These are phyloP conservation scores for Hypsizygus marmoreus DNA, from an alignment of 768 basidiomycete species.

Conservation along the genomic window DNA sequence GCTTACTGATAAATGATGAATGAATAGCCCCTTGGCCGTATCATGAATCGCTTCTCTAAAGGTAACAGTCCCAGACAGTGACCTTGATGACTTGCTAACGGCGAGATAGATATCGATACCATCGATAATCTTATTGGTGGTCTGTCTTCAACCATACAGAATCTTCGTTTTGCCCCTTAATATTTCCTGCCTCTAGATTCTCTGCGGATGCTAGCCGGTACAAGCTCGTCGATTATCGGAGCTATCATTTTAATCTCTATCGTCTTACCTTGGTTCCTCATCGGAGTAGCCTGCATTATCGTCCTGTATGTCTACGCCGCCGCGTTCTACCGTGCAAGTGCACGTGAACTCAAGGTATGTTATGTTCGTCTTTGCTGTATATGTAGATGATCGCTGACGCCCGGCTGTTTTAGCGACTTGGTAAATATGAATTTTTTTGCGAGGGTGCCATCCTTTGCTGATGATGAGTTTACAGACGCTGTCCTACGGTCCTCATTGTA, in stretches of 20 bases:
- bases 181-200: slow-evolving; percentile 46
- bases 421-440: slow-evolving; percentile 28
- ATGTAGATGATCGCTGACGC: too few species aligned
- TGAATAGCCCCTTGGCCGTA: slow-evolving; percentile 78
- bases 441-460: neutral
- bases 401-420: slow-evolving; percentile 61
- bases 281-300: slow-evolving; percentile 64
- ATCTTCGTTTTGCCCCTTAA: neutral
- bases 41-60: slow-evolving; percentile 91
- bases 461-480: slow-evolving; percentile 52
- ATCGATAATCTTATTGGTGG: slow-evolving; percentile 74
- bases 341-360: slow-evolving; percentile 79
- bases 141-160: slow-evolving; percentile 26
- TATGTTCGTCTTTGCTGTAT: neutral
- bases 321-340: slow-evolving; percentile 81
- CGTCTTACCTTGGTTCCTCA: slow-evolving; percentile 82
- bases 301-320: slow-evolving; percentile 71
- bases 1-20: slow-evolving; percentile 11
- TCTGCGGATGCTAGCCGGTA: slow-evolving; percentile 69
- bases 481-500: slow-evolving; percentile 86
- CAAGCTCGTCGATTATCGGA: slow-evolving; percentile 66
- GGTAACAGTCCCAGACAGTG: slow-evolving; percentile 32
- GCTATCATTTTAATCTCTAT: slow-evolving; percentile 79
- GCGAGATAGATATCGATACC: slow-evolving; percentile 67
- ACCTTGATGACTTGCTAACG: slow-evolving; percentile 12